Conservation (phyloP, 495 filamentous ascomycete genomes). For the Trichocladium uniseriatum region DNA sequence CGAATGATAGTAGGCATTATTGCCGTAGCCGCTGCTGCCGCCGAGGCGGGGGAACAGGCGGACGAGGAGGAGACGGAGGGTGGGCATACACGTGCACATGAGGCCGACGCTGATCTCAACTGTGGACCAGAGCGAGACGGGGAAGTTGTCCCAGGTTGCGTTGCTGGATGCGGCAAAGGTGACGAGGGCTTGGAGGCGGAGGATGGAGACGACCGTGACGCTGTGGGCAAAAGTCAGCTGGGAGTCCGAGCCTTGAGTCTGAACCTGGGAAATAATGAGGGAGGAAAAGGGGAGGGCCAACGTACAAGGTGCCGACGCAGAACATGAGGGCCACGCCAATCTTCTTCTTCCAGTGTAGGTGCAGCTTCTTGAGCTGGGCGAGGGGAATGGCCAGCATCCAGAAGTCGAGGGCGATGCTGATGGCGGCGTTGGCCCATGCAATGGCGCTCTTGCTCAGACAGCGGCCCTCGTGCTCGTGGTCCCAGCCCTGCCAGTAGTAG, state of each 20-base stretch:
- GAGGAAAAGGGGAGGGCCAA: not conserved
- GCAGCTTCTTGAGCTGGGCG: constrained; percentile 19
- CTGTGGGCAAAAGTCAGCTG: constrained; percentile 2
- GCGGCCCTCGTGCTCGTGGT: constrained; percentile 15
- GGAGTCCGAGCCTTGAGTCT: too few species aligned
- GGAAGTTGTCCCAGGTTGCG: constrained; percentile 10
- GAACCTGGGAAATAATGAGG: too few species aligned
- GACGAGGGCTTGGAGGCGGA: constrained; percentile 7
- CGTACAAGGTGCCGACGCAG: constrained; percentile 31
- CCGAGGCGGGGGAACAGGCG: constrained; percentile 15
- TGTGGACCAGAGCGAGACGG: constrained; percentile 21
- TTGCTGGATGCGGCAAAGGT: not conserved
- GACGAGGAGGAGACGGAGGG: constrained; percentile 17
- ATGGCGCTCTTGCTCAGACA: constrained; percentile 24
- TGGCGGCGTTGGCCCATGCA: constrained; percentile 4
- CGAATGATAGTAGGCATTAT: not conserved
- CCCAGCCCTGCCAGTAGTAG: constrained; percentile 21
- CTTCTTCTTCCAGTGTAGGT: constrained; percentile 30
- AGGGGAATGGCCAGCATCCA: constrained; percentile 13
- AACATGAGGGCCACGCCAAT: constrained; percentile 30
- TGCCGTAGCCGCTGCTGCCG: constrained; percentile 2
- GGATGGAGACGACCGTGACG: constrained; percentile 10
- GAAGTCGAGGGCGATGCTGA: constrained; percentile 12
- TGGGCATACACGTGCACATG: constrained; percentile 25
- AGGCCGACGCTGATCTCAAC: constrained; percentile 22